phyloP scores from a whole-genome alignment of 148 eudicot species.

The Arctostaphylos glauca region DNA sequence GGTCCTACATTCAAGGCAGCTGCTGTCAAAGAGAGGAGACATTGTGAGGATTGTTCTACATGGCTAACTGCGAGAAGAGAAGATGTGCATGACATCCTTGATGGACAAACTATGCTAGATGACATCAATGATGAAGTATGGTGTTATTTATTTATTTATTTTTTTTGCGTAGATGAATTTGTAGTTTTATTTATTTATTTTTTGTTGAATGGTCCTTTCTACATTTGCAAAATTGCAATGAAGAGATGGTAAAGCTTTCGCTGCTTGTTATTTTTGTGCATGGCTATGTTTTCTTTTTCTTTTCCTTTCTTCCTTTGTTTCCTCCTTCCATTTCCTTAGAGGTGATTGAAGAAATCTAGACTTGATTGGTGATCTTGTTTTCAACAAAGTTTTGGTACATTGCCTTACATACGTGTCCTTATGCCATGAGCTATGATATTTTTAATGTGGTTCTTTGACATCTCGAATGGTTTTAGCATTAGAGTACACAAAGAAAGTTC shows the following conservation, averaged over 20 bases:
- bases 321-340: neutral
- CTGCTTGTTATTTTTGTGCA: neutral
- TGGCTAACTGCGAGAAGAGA: constrained; percentile 84
- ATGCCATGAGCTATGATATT: neutral
- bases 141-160: too few species aligned
- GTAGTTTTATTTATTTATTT: neutral
- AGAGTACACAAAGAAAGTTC: neutral
- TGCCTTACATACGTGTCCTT: neutral
- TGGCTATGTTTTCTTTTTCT: neutral
- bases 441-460: neutral
- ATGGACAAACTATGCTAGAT: constrained; percentile 65
- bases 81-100: constrained; percentile 51
- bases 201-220: neutral
- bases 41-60: constrained; percentile 37
- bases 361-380: neutral
- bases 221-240: neutral
- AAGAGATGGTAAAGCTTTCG: neutral
- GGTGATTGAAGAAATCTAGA: neutral
- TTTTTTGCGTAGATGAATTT: neutral
- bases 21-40: constrained; percentile 53
- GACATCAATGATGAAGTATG: constrained; percentile 60
- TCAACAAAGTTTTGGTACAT: neutral
- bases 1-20: constrained; percentile 69
- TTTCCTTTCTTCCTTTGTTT: neutral
- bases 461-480: neutral